Conservation (phyloP, 352 stramenopile species). For the Pythium oligandrum region DNA sequence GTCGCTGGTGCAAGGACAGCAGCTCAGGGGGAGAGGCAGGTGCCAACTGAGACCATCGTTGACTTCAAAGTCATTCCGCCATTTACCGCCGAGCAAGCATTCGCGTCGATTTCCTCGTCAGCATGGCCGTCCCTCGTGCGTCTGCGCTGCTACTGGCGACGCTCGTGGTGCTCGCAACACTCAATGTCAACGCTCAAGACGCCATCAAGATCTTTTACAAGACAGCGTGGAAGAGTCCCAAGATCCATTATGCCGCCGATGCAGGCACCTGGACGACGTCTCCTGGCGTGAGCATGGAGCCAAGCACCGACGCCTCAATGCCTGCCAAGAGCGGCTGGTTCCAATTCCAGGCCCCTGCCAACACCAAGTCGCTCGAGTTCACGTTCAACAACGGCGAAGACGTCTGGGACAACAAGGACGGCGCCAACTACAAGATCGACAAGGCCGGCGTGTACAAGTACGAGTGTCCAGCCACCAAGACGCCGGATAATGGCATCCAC, state of each 20-base stretch:
- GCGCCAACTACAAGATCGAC: slow-evolving; percentile 35
- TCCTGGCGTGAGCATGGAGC: slow-evolving; percentile 24
- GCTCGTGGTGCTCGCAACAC: too few relatives aligned
- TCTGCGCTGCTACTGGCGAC: too few relatives aligned
- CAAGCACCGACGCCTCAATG: slow-evolving; percentile 18
- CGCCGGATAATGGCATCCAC: slow-evolving; percentile 21
- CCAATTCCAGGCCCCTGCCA: slow-evolving; percentile 20
- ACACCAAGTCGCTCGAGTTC: slow-evolving; percentile 26
- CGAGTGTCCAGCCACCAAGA: slow-evolving; percentile 24
- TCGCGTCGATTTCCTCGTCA: too few relatives aligned
- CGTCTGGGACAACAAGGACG: slow-evolving; percentile 39
- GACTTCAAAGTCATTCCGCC: too few relatives aligned
- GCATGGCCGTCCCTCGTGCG: too few relatives aligned
- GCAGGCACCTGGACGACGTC: slow-evolving; percentile 26
- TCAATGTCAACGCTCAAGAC: too few relatives aligned
- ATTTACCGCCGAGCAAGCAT: too few relatives aligned
- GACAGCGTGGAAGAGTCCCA: slow-evolving; percentile 24
- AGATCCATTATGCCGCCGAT: slow-evolving; percentile 29
- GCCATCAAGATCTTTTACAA: slow-evolving; percentile 31
- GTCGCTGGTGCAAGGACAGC: too few relatives aligned
- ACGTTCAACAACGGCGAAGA: slow-evolving; percentile 41
- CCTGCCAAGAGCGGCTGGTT: slow-evolving; percentile 29
- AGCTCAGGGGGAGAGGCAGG: too few relatives aligned
- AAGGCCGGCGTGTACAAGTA: slow-evolving; percentile 30
- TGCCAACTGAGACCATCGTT: too few relatives aligned